A percentile compares a stretch with the other conserved stretches of the same genome.
These are phyloP conservation scores for Mrakia blollopis DNA, from an alignment of 768 basidiomycete species.

Conservation along the genomic window DNA sequence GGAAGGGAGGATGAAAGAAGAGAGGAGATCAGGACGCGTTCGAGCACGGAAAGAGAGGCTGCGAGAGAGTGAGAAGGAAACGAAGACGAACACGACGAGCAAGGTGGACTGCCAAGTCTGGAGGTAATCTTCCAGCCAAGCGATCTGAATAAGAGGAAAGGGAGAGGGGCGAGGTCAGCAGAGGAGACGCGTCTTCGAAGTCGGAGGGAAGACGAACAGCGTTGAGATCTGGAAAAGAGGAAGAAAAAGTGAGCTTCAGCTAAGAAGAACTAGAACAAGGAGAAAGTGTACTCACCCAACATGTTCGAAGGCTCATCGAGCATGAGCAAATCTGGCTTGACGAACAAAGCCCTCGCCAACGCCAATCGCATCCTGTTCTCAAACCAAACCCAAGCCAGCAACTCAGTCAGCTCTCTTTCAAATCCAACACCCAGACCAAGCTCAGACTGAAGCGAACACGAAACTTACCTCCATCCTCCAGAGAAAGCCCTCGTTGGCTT, in stretches of 20 bases:
- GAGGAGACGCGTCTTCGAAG: constrained; percentile 19
- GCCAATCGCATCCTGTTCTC: constrained; percentile 81
- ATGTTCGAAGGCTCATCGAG: constrained; percentile 94
- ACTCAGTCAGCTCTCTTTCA: background rate
- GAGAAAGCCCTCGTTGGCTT: constrained; percentile 79
- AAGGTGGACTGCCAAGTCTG: constrained; percentile 91
- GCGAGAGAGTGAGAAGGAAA: background rate
- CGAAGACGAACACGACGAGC: constrained; percentile 70
- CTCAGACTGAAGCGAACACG: background rate
- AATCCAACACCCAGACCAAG: background rate
- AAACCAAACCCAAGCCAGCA: background rate
- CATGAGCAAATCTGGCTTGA: constrained; percentile 71
- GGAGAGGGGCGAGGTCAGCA: constrained; percentile 47
- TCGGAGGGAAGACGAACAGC: constrained; percentile 16
- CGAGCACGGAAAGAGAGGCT: too few relatives aligned
- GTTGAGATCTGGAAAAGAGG: background rate
- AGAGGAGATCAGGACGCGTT: background rate
- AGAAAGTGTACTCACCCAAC: constrained; percentile 51
- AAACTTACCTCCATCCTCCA: constrained; percentile 70
- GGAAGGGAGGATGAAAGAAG: background rate
- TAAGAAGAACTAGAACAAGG: background rate
- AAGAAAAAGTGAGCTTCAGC: constrained; percentile 21
- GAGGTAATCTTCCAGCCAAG: constrained; percentile 95
- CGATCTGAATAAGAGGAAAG: constrained; percentile 49
- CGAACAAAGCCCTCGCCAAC: constrained; percentile 89